Evolutionary conservation across 768 basidiomycete species (phyloP).

Genomic region (Macrocybe gigantea): DNA sequence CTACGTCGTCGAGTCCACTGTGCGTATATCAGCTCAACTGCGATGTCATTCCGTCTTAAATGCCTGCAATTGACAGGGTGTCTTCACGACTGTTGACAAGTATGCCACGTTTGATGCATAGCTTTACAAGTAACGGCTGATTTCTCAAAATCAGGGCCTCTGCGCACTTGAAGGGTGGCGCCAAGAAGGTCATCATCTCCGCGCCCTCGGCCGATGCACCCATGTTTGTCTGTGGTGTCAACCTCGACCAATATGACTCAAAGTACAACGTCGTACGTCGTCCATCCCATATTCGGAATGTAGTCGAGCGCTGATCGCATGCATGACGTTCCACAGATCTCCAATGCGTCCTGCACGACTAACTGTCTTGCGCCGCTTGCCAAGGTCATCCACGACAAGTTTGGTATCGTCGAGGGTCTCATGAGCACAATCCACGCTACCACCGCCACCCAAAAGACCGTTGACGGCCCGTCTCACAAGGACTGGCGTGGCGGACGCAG

Average conservation of each 20-base stretch:
- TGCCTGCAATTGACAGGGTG: conserved; percentile 51
- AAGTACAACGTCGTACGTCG: conserved; percentile 75
- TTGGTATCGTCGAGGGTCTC: conserved; percentile 92
- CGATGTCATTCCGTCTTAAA: background rate
- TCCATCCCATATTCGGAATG: background rate
- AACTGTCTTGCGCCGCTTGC: conserved; percentile 99
- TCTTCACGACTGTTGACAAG: conserved; percentile 96
- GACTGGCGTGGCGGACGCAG: conserved; percentile 98
- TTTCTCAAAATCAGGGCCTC: conserved; percentile 51
- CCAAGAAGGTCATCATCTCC: conserved; percentile 99
- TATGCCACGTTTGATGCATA: conserved; percentile 19
- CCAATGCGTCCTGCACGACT: conserved; percentile 99
- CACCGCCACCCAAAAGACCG: conserved; percentile 93
- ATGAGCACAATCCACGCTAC: conserved; percentile 99
- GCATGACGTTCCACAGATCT: conserved; percentile 49
- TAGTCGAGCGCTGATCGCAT: background rate
- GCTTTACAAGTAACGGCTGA: conserved; percentile 9
- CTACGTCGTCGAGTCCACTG: conserved; percentile 96
- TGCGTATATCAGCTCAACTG: conserved; percentile 25
- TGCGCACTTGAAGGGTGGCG: conserved; percentile 95
- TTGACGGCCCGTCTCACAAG: conserved; percentile 91
- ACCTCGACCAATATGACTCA: conserved; percentile 88
- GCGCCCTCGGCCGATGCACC: conserved; percentile 96
- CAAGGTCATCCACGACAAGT: conserved; percentile 97
- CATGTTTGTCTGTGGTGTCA: conserved; percentile 94